Conservation (phyloP, 495 filamentous ascomycete genomes). For the Neurospora sp. region DNA sequence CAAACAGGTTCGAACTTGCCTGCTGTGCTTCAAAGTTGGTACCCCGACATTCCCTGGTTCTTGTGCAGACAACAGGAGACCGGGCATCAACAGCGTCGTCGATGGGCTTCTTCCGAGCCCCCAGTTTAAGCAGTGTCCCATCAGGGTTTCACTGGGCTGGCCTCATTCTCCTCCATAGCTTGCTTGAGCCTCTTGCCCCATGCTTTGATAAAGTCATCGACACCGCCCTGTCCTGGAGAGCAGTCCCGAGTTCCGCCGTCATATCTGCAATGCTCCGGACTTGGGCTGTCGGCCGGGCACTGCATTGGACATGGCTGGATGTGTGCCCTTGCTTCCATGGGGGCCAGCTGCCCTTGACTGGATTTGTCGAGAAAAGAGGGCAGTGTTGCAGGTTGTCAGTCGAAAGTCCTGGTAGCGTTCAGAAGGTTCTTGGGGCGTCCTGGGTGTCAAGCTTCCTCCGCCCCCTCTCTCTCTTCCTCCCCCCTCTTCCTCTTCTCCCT, state of each 20-base stretch:
- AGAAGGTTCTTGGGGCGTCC: background rate
- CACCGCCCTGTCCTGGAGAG: too few species aligned
- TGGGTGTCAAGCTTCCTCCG: accelerated
- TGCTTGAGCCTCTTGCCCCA: too few species aligned
- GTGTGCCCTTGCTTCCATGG: background rate
- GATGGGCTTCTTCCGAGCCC: too few species aligned
- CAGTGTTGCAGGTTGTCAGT: background rate
- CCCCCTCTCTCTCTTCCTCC: background rate
- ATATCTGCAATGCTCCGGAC: background rate
- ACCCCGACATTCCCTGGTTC: background rate
- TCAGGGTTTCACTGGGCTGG: too few species aligned
- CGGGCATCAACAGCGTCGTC: too few species aligned
- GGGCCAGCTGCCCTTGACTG: background rate
- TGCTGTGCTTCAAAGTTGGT: background rate
- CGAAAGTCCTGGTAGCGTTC: background rate
- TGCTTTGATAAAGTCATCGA: too few species aligned
- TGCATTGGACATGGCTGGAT: accelerated
- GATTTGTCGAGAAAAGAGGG: background rate
- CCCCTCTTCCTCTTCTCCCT: background rate
- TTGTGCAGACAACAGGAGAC: background rate
- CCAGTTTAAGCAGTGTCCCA: too few species aligned
- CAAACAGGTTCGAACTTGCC: background rate
- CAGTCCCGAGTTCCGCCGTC: background rate
- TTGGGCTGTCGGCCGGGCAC: background rate
- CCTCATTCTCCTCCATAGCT: too few species aligned